phyloP scores from a whole-genome alignment of 2,329 filamentous ascomycete genomes.

The Aaosphaeria arxii region DNA sequence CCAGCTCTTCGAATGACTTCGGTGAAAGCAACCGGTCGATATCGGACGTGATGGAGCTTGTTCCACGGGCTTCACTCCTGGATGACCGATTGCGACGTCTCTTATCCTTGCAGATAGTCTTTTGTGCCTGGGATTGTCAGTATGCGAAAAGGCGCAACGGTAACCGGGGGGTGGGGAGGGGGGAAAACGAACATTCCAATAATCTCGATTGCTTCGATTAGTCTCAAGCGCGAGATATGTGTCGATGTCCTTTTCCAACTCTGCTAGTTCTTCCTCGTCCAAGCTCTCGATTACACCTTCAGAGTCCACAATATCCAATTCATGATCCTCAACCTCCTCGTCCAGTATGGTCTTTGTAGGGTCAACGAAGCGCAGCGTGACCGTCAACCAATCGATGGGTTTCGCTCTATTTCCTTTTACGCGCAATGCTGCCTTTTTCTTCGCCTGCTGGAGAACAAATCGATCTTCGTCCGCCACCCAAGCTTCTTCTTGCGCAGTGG shows the following conservation, averaged over 20 bases:
- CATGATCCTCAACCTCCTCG: constrained; percentile 74
- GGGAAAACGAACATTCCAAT: constrained; percentile 66
- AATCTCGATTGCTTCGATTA: constrained; percentile 74
- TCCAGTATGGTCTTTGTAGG: constrained; percentile 74
- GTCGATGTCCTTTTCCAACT: constrained; percentile 80
- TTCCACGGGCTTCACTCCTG: constrained; percentile 67
- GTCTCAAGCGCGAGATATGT: constrained; percentile 77
- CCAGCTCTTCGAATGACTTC: constrained; percentile 84
- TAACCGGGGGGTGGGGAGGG: neutral
- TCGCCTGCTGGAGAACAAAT: constrained; percentile 93
- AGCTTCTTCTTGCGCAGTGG: constrained; percentile 48
- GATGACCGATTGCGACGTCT: constrained; percentile 62
- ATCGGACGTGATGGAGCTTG: constrained; percentile 79
- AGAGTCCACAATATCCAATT: constrained; percentile 75
- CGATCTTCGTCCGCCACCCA: constrained; percentile 95
- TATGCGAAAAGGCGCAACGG: constrained; percentile 8
- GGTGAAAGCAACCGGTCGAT: constrained; percentile 83
- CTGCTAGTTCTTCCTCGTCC: constrained; percentile 62
- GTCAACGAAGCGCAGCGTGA: constrained; percentile 86
- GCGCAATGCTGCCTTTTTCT: constrained; percentile 95
- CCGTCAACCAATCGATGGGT: constrained; percentile 89
- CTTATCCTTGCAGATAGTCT: constrained; percentile 76
- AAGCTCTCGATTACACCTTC: constrained; percentile 76
- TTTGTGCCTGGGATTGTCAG: constrained; percentile 61
- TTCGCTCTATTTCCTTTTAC: constrained; percentile 88